Conservation (phyloP, 495 filamentous ascomycete species). For the Chlorociboria aeruginascens region DNA sequence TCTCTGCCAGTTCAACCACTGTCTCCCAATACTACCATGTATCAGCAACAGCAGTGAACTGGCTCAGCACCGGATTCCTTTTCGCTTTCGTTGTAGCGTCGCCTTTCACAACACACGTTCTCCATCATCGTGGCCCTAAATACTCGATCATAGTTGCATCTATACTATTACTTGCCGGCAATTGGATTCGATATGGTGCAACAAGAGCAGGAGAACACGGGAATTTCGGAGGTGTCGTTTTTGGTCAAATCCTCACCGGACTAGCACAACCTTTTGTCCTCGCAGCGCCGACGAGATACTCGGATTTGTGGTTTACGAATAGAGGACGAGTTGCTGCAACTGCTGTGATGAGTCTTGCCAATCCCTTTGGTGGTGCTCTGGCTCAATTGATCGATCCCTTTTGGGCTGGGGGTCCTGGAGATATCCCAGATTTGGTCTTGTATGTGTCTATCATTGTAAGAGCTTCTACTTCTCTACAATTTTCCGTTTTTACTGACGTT, state of each 20-base stretch:
- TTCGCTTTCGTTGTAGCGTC: slow-evolving; percentile 69
- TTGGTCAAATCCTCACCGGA: slow-evolving; percentile 89
- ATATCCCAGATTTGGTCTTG: slow-evolving; percentile 73
- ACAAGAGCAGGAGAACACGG: slow-evolving; percentile 36
- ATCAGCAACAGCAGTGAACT: slow-evolving; percentile 72
- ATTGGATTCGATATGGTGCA: slow-evolving; percentile 88
- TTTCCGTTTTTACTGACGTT: neutral
- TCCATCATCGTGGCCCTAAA: slow-evolving; percentile 72
- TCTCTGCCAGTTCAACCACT: slow-evolving; percentile 69
- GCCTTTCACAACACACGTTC: slow-evolving; percentile 63
- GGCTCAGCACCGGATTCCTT: slow-evolving; percentile 77
- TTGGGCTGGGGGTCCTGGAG: slow-evolving; percentile 45
- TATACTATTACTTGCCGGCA: slow-evolving; percentile 63
- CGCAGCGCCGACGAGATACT: slow-evolving; percentile 79
- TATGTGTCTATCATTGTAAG: slow-evolving; percentile 77
- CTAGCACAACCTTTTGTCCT: slow-evolving; percentile 89
- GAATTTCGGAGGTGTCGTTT: slow-evolving; percentile 70
- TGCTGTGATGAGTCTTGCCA: slow-evolving; percentile 71
- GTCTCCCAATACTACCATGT: slow-evolving; percentile 66
- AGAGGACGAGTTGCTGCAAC: slow-evolving; percentile 77
- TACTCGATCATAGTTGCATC: slow-evolving; percentile 63
- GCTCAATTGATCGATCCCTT: slow-evolving; percentile 78
- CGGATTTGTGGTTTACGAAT: slow-evolving; percentile 89
- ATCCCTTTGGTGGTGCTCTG: slow-evolving; percentile 78
- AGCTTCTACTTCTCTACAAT: neutral